phyloP scores from a whole-genome alignment of 805 yeast species.

The Zygotorulaspora chibaensis region DNA sequence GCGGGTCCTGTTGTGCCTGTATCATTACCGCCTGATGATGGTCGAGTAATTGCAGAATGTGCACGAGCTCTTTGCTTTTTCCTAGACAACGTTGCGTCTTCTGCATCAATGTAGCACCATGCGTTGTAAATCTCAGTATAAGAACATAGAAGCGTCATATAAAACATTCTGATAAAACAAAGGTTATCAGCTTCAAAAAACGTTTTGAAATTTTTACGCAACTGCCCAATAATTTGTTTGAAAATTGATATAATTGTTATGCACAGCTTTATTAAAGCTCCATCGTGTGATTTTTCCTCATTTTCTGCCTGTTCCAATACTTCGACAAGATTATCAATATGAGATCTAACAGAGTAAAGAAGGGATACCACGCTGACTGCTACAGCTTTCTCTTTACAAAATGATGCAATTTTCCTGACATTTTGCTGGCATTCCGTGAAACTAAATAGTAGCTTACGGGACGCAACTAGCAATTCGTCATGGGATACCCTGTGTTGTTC shows the following conservation, averaged over 20 bases:
- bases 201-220: slow-evolving; percentile 45
- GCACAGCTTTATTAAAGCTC: slow-evolving; percentile 37
- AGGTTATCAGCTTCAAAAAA: slow-evolving; percentile 58
- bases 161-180: slow-evolving; percentile 59
- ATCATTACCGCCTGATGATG: slow-evolving; percentile 3
- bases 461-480: slow-evolving; percentile 34
- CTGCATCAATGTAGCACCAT: slow-evolving; percentile 38
- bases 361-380: slow-evolving; percentile 51
- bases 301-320: slow-evolving; percentile 49
- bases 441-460: slow-evolving; percentile 59
- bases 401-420: slow-evolving; percentile 52
- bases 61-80: slow-evolving; percentile 7
- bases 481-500: slow-evolving; percentile 28
- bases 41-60: slow-evolving; percentile 5
- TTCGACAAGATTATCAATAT: slow-evolving; percentile 54
- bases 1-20: slow-evolving; percentile 3
- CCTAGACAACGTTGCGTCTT: slow-evolving; percentile 10
- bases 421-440: slow-evolving; percentile 62
- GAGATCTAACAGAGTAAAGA: slow-evolving; percentile 48
- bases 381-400: slow-evolving; percentile 52
- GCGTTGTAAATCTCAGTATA: slow-evolving; percentile 67
- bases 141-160: slow-evolving; percentile 56
- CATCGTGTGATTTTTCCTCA: slow-evolving; percentile 36
- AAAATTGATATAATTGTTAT: slow-evolving; percentile 43
- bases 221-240: slow-evolving; percentile 43